Conservation (phyloP, 805 yeast genomes). For the Naumovozyma dairenensis region DNA sequence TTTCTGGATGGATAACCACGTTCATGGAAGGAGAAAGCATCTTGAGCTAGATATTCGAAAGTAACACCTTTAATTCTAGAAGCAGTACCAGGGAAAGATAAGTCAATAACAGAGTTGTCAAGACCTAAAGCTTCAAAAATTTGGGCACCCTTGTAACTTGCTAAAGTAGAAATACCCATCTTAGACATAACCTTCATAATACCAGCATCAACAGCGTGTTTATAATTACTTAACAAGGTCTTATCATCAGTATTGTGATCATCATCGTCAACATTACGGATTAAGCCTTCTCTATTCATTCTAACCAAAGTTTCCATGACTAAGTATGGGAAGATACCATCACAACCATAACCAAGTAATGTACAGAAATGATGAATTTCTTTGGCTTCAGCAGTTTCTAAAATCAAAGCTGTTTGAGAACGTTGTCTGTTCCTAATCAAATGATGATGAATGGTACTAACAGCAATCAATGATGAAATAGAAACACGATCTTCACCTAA, state of each 20-base stretch:
- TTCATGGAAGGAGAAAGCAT: conserved; percentile 88
- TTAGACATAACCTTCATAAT: conserved; percentile 95
- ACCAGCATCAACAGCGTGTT: conserved; percentile 80
- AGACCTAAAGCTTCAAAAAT: conserved; percentile 95
- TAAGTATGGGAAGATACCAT: conserved; percentile 88
- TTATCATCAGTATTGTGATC: conserved; percentile 39
- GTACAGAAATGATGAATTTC: conserved; percentile 96
- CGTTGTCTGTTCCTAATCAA: conserved; percentile 92
- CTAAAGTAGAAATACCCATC: conserved; percentile 97
- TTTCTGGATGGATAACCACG: conserved; percentile 78
- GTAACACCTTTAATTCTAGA: conserved; percentile 94
- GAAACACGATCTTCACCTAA: conserved; percentile 58
- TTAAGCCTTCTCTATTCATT: conserved; percentile 72
- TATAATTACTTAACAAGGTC: conserved; percentile 65
- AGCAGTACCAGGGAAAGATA: conserved; percentile 95
- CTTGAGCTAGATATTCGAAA: conserved; percentile 92
- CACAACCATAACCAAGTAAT: conserved; percentile 93
- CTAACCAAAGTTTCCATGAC: conserved; percentile 82
- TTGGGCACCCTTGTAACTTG: conserved; percentile 98
- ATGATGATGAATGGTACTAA: conserved; percentile 95
- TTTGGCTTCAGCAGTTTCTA: conserved; percentile 95
- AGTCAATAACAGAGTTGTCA: conserved; percentile 88
- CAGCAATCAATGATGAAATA: conserved; percentile 81
- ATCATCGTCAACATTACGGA: conserved; percentile 37
- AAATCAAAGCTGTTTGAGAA: conserved; percentile 81